Percentiles rank a stretch among this genome's conserved stretches.
Evolutionary conservation across 225 moss, liverwort and hornwort genomes (phyloP).

Genomic region (Straminergon stramineum): DNA sequence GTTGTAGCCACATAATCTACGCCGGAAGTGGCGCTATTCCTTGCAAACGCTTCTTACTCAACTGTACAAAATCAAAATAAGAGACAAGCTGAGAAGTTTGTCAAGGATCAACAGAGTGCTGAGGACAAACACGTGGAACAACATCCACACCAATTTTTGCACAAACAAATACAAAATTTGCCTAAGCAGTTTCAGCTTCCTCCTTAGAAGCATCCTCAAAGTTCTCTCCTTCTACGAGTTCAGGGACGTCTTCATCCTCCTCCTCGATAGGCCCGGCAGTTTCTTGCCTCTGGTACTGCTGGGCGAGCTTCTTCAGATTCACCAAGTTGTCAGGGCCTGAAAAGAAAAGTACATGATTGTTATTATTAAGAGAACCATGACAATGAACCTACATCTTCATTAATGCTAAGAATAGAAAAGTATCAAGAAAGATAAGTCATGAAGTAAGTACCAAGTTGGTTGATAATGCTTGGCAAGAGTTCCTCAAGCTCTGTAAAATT

Average conservation of each 20-base stretch:
- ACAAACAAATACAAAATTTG: conserved; percentile 18
- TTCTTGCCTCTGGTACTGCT: conserved; percentile 56
- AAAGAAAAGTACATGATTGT: background rate
- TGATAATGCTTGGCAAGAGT: conserved; percentile 48
- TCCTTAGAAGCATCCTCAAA: conserved; percentile 59
- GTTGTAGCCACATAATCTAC: background rate
- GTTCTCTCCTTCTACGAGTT: conserved; percentile 48
- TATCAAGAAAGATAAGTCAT: background rate
- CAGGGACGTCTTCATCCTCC: conserved; percentile 52
- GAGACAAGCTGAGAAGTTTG: conserved; percentile 20
- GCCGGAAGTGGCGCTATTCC: background rate
- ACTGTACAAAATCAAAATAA: conserved; percentile 12
- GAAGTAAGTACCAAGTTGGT: conserved; percentile 33
- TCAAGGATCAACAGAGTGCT: background rate
- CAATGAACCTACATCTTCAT: background rate
- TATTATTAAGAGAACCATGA: no score
- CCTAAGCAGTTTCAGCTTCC: conserved; percentile 32
- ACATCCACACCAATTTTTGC: conserved; percentile 6
- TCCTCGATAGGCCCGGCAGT: conserved; percentile 20
- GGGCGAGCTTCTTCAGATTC: conserved; percentile 49
- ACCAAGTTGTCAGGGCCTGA: conserved; percentile 48
- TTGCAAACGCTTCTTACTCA: conserved; percentile 9
- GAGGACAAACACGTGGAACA: background rate
- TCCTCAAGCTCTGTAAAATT: conserved; percentile 39
- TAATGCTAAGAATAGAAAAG: background rate